phyloP scores from a whole-genome alignment of 2,329 filamentous ascomycete genomes.

The Colletotrichum sp. region DNA sequence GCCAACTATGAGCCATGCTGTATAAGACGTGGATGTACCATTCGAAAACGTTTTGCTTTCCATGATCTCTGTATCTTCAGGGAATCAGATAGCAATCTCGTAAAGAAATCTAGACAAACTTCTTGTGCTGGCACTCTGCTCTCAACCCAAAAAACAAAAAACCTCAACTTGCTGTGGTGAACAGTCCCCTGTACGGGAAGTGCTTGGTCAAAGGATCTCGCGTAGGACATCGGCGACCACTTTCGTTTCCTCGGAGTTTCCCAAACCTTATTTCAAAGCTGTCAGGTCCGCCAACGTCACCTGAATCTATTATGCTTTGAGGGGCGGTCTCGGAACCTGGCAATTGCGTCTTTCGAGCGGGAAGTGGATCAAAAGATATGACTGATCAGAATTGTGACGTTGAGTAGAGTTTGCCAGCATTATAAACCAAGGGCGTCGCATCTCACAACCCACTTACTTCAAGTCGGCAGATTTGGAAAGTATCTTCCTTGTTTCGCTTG shows the following conservation, averaged over 20 bases:
- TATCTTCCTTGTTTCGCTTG: neutral
- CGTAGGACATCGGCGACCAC: neutral
- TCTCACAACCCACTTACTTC: neutral
- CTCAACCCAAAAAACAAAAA: neutral
- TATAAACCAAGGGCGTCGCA: neutral
- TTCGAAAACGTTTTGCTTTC: neutral
- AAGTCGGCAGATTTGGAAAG: neutral
- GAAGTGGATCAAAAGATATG: neutral
- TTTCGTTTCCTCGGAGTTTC: neutral
- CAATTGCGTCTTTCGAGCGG: neutral
- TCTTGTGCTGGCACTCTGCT: neutral
- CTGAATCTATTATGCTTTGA: neutral
- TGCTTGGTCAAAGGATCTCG: neutral
- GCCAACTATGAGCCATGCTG: neutral
- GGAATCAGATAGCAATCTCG: neutral
- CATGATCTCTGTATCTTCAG: neutral
- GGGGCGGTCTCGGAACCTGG: neutral
- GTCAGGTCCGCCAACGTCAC: neutral
- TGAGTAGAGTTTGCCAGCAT: neutral
- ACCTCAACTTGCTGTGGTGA: neutral
- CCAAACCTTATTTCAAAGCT: neutral
- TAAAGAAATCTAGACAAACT: neutral
- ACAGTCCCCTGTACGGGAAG: neutral
- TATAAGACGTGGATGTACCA: neutral
- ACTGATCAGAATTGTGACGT: neutral